A percentile compares a stretch with the other conserved stretches of the same genome.
phyloP scores from a whole-genome alignment of 768 basidiomycete genomes.

The Auriscalpium microsporum region DNA sequence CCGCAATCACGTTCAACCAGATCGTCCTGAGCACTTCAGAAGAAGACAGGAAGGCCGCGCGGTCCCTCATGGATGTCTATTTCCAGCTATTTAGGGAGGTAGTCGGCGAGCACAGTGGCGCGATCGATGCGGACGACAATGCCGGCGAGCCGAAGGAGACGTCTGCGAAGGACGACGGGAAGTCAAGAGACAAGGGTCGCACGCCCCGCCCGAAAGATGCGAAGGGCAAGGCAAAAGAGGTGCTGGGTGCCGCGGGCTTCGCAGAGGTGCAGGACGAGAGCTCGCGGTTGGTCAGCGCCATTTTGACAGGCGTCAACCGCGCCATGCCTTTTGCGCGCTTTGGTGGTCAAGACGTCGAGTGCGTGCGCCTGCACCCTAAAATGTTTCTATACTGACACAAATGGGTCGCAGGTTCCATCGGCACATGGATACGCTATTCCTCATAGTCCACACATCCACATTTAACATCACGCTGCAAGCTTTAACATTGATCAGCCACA shows the following conservation, averaged over 20 bases:
- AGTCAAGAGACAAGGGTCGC: slow-evolving; percentile 20
- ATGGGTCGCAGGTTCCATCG: slow-evolving; percentile 53
- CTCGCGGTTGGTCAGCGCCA: slow-evolving; percentile 79
- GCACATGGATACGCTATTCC: slow-evolving; percentile 90
- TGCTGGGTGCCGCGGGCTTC: slow-evolving; percentile 57
- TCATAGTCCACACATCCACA: slow-evolving; percentile 89
- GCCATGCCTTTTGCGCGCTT: slow-evolving; percentile 89
- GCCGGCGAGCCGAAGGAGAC: slow-evolving; percentile 26
- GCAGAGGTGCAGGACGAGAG: slow-evolving; percentile 71
- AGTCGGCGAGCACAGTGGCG: slow-evolving; percentile 53
- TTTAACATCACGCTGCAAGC: slow-evolving; percentile 97
- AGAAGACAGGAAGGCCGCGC: slow-evolving; percentile 64
- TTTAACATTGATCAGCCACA: slow-evolving; percentile 80
- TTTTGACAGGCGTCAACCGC: slow-evolving; percentile 90
- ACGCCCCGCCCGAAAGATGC: slow-evolving; percentile 22
- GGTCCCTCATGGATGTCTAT: slow-evolving; percentile 79
- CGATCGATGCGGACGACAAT: slow-evolving; percentile 27
- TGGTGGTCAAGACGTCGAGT: slow-evolving; percentile 61
- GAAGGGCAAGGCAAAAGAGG: slow-evolving; percentile 30
- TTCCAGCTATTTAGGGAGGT: slow-evolving; percentile 91
- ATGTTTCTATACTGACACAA: neutral
- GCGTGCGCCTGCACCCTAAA: slow-evolving; percentile 15
- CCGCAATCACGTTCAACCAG: slow-evolving; percentile 91
- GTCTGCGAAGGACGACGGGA: slow-evolving; percentile 11
- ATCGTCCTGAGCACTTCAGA: slow-evolving; percentile 57